Evolutionary conservation across 345 rosid species (phyloP).

Genomic region (Citrus trifoliata): DNA sequence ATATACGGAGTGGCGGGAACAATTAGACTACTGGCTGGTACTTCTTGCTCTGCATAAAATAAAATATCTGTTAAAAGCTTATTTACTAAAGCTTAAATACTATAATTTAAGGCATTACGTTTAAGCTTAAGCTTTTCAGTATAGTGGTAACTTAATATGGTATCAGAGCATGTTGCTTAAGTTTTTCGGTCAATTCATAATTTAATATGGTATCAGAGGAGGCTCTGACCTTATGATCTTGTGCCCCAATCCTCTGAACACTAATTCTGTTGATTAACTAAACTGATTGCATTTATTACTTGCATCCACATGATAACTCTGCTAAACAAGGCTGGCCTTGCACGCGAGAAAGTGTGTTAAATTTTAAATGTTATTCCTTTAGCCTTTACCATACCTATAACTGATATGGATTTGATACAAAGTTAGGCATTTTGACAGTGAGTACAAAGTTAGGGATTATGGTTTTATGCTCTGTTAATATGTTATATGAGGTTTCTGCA

Average conservation of each 20-base stretch:
- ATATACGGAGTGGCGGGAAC: slow-evolving; percentile 88
- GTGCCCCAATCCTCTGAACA: neutral
- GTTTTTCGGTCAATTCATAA: neutral
- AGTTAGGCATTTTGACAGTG: neutral
- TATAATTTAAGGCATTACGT: neutral
- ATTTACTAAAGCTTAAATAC: no score
- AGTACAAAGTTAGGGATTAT: neutral
- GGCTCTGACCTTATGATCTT: neutral
- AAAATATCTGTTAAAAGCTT: neutral
- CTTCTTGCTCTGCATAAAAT: neutral
- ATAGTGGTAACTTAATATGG: neutral
- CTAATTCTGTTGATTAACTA: neutral
- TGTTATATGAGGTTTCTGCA: neutral
- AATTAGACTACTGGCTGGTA: slow-evolving; percentile 86
- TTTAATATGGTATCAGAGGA: neutral
- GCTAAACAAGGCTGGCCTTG: neutral
- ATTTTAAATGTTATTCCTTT: neutral
- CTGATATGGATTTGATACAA: neutral
- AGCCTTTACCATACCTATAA: neutral
- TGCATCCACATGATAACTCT: no score
- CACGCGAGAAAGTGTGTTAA: neutral
- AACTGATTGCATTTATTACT: neutral
- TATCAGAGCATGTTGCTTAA: no score
- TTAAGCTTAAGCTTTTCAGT: neutral
- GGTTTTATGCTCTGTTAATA: neutral